Evolutionary conservation across 345 rosid genomes (phyloP).

Genomic region (Lepidium didymum): DNA sequence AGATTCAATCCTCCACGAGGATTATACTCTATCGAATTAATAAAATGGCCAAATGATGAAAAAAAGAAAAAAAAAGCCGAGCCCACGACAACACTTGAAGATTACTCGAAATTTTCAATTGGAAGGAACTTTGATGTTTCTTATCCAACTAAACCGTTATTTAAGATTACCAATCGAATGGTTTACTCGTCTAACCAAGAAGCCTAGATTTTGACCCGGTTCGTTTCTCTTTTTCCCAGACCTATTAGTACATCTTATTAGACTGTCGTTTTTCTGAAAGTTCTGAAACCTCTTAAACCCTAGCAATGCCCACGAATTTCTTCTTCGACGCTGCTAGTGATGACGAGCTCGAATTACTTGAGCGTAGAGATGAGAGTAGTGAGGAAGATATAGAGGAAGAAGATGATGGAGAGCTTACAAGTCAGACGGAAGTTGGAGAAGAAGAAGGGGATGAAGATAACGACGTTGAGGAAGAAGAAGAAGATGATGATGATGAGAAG

Average conservation of each 20-base stretch:
- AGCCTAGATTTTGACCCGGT: not conserved
- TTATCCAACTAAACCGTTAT: constrained; percentile 1
- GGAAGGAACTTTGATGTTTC: not conserved
- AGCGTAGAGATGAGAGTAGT: constrained; percentile 13
- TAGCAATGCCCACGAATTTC: constrained; percentile 32
- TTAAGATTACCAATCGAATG: not conserved
- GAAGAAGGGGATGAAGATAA: constrained; percentile 28
- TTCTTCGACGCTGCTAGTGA: constrained; percentile 64
- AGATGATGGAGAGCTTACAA: constrained; percentile 18
- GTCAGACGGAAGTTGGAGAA: constrained; percentile 20
- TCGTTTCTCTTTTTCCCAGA: not conserved
- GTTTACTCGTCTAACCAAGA: not conserved
- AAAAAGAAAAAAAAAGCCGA: no score
- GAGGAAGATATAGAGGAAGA: constrained; percentile 35
- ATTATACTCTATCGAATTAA: no score
- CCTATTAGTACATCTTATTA: not conserved
- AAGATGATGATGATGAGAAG: constrained; percentile 28
- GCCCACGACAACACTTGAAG: not conserved
- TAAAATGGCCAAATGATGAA: no score
- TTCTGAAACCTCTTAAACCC: constrained; percentile 23
- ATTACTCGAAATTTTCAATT: not conserved
- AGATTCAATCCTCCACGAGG: no score
- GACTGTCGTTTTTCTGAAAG: not conserved
- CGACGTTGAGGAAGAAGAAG: constrained; percentile 21
- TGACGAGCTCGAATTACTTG: constrained; percentile 41